phyloP scores from a whole-genome alignment of 441 rosid genomes.

The Theobroma grandiflorum region DNA sequence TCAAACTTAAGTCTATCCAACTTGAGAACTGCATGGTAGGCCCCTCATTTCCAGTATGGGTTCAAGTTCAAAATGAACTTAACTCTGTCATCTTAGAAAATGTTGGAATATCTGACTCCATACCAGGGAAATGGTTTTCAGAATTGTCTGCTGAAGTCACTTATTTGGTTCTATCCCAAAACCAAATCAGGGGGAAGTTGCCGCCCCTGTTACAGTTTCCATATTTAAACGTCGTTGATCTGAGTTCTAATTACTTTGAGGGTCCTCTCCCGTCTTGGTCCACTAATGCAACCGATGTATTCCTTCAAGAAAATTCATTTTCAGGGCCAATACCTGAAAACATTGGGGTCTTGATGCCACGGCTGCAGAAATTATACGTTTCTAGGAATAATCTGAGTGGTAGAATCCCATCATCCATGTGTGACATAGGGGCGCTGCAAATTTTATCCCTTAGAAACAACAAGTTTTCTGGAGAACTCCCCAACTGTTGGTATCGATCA shows the following conservation, averaged over 20 bases:
- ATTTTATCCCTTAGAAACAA: conserved; percentile 56
- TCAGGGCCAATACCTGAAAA: conserved; percentile 59
- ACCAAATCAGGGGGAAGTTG: conserved; percentile 49
- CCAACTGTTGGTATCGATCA: conserved; percentile 51
- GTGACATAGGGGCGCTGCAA: conserved; percentile 44
- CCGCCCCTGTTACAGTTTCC: conserved; percentile 39
- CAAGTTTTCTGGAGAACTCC: conserved; percentile 54
- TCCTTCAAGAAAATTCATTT: conserved; percentile 59
- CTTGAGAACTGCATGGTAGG: conserved; percentile 46
- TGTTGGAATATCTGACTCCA: conserved; percentile 45
- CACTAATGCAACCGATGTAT: conserved; percentile 50
- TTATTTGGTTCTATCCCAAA: conserved; percentile 46
- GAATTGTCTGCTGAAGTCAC: conserved; percentile 39
- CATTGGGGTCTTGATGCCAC: conserved; percentile 57
- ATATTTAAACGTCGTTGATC: conserved; percentile 36
- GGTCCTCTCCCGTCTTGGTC: conserved; percentile 57
- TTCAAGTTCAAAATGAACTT: conserved; percentile 47
- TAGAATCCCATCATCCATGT: conserved; percentile 52
- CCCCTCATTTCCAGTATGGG: conserved; percentile 56
- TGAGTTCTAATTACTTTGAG: conserved; percentile 47
- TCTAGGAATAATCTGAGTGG: conserved; percentile 56
- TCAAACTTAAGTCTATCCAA: conserved; percentile 43
- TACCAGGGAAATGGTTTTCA: conserved; percentile 51
- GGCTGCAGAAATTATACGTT: conserved; percentile 44
- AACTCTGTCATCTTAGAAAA: conserved; percentile 36